A percentile compares a stretch with the other conserved stretches of the same genome.
These are phyloP conservation scores for Pythium guiyangense DNA, from an alignment of 352 stramenopile species.

Conservation along the genomic window DNA sequence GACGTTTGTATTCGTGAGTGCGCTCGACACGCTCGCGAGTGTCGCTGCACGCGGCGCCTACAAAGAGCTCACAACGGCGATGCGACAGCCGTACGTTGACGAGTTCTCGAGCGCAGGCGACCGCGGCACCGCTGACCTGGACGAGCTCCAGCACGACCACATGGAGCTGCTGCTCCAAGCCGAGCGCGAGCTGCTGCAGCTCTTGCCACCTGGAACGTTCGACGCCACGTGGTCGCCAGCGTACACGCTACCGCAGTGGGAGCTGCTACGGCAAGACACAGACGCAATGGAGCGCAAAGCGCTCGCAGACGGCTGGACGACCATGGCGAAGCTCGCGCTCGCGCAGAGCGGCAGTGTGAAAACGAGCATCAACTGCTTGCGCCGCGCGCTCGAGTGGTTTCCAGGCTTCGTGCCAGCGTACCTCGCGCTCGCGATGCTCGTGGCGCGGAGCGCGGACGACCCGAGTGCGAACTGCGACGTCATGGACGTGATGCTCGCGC, in stretches of 20 bases:
- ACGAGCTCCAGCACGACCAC: conserved; percentile 8
- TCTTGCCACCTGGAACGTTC: not conserved
- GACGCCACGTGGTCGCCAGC: conserved; percentile 15
- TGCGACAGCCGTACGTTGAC: conserved; percentile 4
- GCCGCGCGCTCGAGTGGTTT: conserved; percentile 21
- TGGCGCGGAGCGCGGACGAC: conserved; percentile 8
- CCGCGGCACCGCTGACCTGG: not conserved
- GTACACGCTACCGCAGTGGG: conserved; percentile 18
- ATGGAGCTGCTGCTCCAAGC: conserved; percentile 11
- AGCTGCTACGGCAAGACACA: conserved; percentile 9
- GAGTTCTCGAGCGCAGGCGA: conserved; percentile 4
- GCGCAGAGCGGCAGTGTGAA: conserved; percentile 7
- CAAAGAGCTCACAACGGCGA: not conserved
- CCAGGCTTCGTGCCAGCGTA: conserved; percentile 21
- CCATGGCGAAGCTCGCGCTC: conserved; percentile 13
- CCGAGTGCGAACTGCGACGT: conserved; percentile 19
- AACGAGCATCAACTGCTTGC: conserved; percentile 20
- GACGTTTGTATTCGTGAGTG: conserved; percentile 4
- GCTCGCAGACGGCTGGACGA: conserved; percentile 18
- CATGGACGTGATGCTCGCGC: conserved; percentile 23
- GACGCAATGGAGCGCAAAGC: conserved; percentile 2
- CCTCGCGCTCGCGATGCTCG: conserved; percentile 12
- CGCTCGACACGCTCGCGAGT: conserved; percentile 1
- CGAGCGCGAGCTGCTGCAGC: conserved; percentile 12
- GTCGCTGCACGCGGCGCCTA: not conserved